Conservation (phyloP, 1,139 yeast genomes). For the Blastobotrys buckinghamii region DNA sequence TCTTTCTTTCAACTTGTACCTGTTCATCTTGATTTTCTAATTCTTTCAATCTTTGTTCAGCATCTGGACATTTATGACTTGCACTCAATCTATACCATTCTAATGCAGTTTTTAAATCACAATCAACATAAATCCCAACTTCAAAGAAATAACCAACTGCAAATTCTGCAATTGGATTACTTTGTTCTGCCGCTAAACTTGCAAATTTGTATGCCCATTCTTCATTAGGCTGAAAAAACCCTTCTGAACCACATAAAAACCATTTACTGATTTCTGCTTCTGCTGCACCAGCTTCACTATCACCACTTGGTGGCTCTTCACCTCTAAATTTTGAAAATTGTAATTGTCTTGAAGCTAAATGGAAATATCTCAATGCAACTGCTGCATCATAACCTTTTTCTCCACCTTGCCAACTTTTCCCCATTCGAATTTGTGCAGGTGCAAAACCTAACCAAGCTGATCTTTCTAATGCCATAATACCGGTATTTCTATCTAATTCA, state of each 20-base stretch:
- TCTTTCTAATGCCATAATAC: constrained; percentile 31
- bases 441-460: constrained; percentile 36
- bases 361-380: constrained; percentile 36
- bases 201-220: constrained; percentile 37
- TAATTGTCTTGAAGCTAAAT: constrained; percentile 35
- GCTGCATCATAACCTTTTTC: constrained; percentile 35
- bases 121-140: constrained; percentile 34
- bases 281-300: constrained; percentile 29
- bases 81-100: constrained; percentile 31
- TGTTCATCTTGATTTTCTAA: constrained; percentile 14
- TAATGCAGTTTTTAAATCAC: constrained; percentile 28
- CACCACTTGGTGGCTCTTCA: constrained; percentile 12
- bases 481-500: constrained; percentile 18
- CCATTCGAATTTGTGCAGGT: constrained; percentile 38
- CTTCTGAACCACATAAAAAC: constrained; percentile 36
- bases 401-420: constrained; percentile 37
- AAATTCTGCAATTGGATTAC: constrained; percentile 35
- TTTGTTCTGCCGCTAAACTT: constrained; percentile 31
- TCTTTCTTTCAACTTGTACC: constrained; percentile 15
- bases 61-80: constrained; percentile 31
- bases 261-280: constrained; percentile 39
- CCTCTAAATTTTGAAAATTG: constrained; percentile 26
- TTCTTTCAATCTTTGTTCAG: constrained; percentile 27
- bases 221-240: constrained; percentile 31
- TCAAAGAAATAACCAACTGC: constrained; percentile 39